Evolutionary conservation across 106 monocot genomes (phyloP).

Genomic region (Chionographis japonica): DNA sequence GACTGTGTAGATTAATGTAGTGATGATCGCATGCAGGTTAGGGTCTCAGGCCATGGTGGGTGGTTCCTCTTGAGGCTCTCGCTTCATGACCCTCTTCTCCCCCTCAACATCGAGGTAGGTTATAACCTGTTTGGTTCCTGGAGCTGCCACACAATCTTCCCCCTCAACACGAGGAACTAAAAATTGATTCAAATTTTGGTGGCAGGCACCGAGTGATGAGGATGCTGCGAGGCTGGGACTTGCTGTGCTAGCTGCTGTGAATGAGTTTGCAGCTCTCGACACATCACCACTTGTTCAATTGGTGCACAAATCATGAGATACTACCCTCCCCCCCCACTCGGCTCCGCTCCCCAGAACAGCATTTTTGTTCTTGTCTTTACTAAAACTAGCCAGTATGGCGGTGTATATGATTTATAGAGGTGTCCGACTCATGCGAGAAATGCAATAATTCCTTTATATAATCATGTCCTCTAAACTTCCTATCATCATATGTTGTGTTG

Average conservation of each 20-base stretch:
- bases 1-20: too few relatives aligned
- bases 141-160: background rate
- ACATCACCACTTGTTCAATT: slow-evolving; percentile 55
- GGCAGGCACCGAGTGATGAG: slow-evolving; percentile 75
- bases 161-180: too few relatives aligned
- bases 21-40: slow-evolving; percentile 33
- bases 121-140: background rate
- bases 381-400: too few relatives aligned
- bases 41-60: slow-evolving; percentile 92
- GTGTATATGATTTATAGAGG: too few relatives aligned
- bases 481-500: too few relatives aligned
- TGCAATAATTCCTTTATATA: too few relatives aligned
- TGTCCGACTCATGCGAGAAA: too few relatives aligned
- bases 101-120: slow-evolving; percentile 91
- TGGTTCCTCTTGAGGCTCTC: slow-evolving; percentile 94
- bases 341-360: too few relatives aligned
- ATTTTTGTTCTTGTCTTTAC: too few relatives aligned
- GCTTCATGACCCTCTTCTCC: slow-evolving; percentile 96
- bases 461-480: too few relatives aligned
- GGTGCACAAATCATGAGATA: slow-evolving; percentile 33
- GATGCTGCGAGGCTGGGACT: slow-evolving; percentile 74
- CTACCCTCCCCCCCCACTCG: too few relatives aligned
- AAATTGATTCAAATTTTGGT: background rate
- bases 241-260: slow-evolving; percentile 55
- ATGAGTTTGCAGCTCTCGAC: slow-evolving; percentile 78